Conservation (phyloP, 1,284 basidiomycete species). For the Puccinia coronata region DNA sequence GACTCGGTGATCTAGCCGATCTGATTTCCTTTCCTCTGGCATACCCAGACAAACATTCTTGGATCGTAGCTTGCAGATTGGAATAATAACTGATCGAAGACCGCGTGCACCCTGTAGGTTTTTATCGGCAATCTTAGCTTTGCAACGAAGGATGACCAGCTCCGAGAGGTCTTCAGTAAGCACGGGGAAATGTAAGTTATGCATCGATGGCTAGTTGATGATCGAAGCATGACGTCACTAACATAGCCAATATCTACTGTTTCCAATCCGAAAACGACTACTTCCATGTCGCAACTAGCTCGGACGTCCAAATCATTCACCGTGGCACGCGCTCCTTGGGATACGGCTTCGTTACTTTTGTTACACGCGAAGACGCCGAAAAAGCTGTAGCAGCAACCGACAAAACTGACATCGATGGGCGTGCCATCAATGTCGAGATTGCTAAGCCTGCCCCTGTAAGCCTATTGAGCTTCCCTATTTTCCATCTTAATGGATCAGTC, state of each 20-base stretch:
- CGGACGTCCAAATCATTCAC: slow-evolving; percentile 48
- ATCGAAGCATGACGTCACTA: neutral
- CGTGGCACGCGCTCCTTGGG: slow-evolving; percentile 51
- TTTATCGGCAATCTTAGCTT: slow-evolving; percentile 47
- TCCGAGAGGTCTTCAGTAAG: slow-evolving; percentile 19
- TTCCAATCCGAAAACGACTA: too few relatives aligned
- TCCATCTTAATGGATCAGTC: neutral
- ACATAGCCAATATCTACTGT: neutral
- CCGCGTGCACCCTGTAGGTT: neutral
- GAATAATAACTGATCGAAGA: neutral
- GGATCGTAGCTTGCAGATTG: neutral
- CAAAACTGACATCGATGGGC: slow-evolving; percentile 82
- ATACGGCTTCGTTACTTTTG: slow-evolving; percentile 81
- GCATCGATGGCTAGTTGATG: neutral
- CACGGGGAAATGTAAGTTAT: slow-evolving; percentile 39
- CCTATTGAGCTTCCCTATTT: neutral
- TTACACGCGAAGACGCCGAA: slow-evolving; percentile 76
- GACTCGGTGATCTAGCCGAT: too few relatives aligned
- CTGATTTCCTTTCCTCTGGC: neutral
- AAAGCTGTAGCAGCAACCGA: slow-evolving; percentile 81
- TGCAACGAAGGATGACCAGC: slow-evolving; percentile 40
- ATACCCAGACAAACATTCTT: too few relatives aligned
- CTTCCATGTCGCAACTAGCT: neutral
- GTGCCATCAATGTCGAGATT: slow-evolving; percentile 80
- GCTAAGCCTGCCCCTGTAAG: slow-evolving; percentile 77